Evolutionary conservation across 169 alveolate genomes (phyloP).

Genomic region (Miamiensis avidus): DNA sequence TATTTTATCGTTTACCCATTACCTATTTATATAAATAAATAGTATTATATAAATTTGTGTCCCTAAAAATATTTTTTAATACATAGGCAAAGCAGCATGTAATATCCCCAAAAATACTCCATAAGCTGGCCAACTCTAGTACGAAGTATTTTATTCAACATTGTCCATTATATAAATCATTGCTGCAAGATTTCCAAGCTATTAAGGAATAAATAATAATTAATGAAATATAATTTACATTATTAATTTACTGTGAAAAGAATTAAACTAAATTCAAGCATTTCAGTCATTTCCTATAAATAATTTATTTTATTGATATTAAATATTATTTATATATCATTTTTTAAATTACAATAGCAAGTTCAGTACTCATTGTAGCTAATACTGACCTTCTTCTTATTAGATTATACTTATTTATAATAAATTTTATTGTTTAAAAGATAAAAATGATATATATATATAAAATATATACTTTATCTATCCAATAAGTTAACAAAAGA

Average conservation of each 20-base stretch:
- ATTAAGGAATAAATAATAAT: too few species aligned
- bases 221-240: too few species aligned
- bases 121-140: neutral
- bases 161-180: too few species aligned
- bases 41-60: too few species aligned
- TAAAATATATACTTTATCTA: neutral
- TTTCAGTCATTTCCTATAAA: neutral
- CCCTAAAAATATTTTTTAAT: too few species aligned
- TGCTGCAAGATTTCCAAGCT: neutral
- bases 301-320: too few species aligned
- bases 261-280: neutral
- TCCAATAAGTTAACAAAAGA: neutral
- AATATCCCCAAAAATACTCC: neutral
- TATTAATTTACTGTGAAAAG: neutral
- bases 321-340: too few species aligned
- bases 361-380: neutral
- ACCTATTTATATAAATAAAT: neutral
- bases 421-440: too few species aligned
- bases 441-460: neutral
- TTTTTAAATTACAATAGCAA: too few species aligned
- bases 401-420: neutral
- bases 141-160: neutral
- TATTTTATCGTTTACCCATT: neutral
- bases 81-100: neutral
- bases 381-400: neutral